Evolutionary conservation across 345 rosid genomes (phyloP).

Genomic region (Salix udensis): DNA sequence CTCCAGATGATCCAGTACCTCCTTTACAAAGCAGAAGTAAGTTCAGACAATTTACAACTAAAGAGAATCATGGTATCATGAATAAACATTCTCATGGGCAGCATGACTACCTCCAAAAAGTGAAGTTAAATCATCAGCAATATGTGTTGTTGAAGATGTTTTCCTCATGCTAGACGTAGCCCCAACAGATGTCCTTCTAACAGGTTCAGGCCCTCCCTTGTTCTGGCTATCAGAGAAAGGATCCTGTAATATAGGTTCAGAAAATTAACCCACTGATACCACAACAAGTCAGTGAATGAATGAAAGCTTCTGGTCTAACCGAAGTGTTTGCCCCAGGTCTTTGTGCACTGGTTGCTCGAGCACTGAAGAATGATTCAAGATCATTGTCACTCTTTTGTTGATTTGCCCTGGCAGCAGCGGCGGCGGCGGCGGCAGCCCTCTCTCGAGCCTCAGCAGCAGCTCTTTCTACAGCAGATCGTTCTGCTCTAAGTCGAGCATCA

Average conservation of each 20-base stretch:
- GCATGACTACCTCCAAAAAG: constrained; percentile 71
- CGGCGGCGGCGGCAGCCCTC: constrained; percentile 45
- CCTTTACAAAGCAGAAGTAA: constrained; percentile 38
- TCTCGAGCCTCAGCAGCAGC: constrained; percentile 63
- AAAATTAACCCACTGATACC: neutral
- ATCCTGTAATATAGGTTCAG: constrained; percentile 48
- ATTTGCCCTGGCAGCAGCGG: constrained; percentile 58
- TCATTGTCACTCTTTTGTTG: constrained; percentile 41
- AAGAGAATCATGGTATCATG: neutral
- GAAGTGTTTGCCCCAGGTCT: constrained; percentile 64
- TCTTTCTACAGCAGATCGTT: constrained; percentile 82
- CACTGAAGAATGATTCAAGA: constrained; percentile 80
- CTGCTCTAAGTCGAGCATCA: constrained; percentile 56
- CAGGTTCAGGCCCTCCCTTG: constrained; percentile 65
- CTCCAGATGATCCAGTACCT: constrained; percentile 49
- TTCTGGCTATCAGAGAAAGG: constrained; percentile 63
- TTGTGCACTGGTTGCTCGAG: constrained; percentile 85
- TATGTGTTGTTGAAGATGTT: constrained; percentile 68
- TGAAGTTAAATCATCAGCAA: constrained; percentile 80
- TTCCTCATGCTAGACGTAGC: constrained; percentile 61
- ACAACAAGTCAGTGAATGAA: constrained; percentile 7
- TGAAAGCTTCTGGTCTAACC: constrained; percentile 42
- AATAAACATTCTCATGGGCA: constrained; percentile 5
- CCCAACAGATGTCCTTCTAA: constrained; percentile 54
- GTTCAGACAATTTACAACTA: constrained; percentile 17